These are phyloP conservation scores for Aegilops speltoides DNA, from an alignment of 176 grass and related monocot genomes.

Conservation along the genomic window DNA sequence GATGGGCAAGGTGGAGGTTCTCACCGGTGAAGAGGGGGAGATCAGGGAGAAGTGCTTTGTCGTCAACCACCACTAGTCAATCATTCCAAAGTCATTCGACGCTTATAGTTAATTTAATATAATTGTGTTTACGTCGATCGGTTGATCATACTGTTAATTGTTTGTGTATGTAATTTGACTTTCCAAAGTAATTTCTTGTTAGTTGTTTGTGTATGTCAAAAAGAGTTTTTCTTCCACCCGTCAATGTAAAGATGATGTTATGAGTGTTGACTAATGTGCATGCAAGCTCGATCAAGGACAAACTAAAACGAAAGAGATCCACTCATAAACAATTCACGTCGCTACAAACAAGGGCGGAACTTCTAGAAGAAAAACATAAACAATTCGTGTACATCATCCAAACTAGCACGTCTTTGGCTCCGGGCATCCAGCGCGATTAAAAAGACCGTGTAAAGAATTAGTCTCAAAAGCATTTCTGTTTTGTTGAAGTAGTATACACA, in stretches of 20 bases:
- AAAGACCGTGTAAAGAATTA: conserved; percentile 16
- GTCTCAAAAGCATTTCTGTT: neutral
- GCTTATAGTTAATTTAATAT: neutral
- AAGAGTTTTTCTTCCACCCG: neutral
- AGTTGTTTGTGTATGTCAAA: neutral
- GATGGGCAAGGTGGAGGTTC: conserved; percentile 26
- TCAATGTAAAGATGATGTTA: neutral
- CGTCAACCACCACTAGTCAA: conserved; percentile 19
- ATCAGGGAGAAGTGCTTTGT: conserved; percentile 38
- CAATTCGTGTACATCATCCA: neutral
- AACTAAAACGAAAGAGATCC: neutral
- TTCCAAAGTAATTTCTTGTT: neutral
- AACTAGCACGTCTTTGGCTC: neutral
- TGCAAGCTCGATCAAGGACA: neutral
- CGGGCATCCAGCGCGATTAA: too few species aligned
- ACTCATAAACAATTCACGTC: neutral
- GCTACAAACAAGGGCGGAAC: neutral
- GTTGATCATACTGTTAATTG: neutral
- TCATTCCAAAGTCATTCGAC: neutral
- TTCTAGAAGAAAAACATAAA: neutral
- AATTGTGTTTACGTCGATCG: too few species aligned
- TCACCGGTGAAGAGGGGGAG: conserved; percentile 30
- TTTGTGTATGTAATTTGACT: neutral
- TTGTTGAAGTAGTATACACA: neutral
- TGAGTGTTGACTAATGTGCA: neutral